phyloP scores from a whole-genome alignment of 1,284 basidiomycete species.

The Apiotrichum sp. region DNA sequence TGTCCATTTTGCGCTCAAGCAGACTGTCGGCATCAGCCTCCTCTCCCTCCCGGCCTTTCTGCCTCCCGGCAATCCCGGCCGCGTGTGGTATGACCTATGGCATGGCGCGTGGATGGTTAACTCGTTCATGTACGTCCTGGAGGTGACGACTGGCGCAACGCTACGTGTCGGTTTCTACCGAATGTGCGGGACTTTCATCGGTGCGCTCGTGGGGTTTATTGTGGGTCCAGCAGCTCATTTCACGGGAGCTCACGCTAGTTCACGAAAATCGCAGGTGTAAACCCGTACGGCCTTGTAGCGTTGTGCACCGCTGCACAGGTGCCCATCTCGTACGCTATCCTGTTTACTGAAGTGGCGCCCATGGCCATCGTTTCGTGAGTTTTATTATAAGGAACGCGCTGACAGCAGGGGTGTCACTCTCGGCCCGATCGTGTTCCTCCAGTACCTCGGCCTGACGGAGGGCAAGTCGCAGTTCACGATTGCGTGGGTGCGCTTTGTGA shows the following conservation, averaged over 20 bases:
- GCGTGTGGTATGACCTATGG: constrained; percentile 43
- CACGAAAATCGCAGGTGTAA: constrained; percentile 41
- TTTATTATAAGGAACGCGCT: constrained; percentile 1
- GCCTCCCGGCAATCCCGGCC: constrained; percentile 25
- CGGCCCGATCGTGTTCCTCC: constrained; percentile 47
- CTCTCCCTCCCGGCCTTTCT: constrained; percentile 48
- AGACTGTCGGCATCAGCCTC: constrained; percentile 46
- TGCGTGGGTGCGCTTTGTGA: constrained; percentile 40
- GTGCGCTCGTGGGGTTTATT: constrained; percentile 45
- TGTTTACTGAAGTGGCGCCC: constrained; percentile 35
- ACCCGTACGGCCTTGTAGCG: constrained; percentile 47
- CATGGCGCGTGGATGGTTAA: constrained; percentile 48
- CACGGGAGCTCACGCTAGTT: constrained; percentile 22
- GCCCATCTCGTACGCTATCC: constrained; percentile 45
- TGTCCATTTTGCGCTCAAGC: constrained; percentile 47
- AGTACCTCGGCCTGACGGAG: constrained; percentile 32
- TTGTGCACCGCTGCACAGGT: constrained; percentile 42
- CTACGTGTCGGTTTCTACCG: constrained; percentile 47
- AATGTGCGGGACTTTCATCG: constrained; percentile 47
- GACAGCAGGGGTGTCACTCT: constrained; percentile 41
- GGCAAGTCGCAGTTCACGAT: constrained; percentile 29
- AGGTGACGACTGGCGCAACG: constrained; percentile 50
- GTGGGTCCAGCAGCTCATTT: constrained; percentile 18
- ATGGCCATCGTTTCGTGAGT: constrained; percentile 47
- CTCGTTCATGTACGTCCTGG: constrained; percentile 49